These are phyloP conservation scores for Chlorokybus atmophyticus DNA, from an alignment of 139 green algal genomes.

Conservation along the genomic window DNA sequence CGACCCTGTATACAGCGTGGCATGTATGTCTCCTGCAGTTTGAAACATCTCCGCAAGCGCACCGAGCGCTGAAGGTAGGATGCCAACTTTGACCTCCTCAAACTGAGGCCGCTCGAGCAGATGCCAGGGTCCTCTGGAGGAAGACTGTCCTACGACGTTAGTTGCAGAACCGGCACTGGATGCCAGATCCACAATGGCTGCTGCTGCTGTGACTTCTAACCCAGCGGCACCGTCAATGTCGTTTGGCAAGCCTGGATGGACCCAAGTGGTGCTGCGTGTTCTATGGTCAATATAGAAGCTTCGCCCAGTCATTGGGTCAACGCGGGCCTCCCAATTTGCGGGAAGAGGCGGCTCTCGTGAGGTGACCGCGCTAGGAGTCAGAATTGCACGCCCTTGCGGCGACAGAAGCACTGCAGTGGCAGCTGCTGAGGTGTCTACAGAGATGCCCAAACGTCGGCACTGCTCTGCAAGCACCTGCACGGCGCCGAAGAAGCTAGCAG, in stretches of 20 bases:
- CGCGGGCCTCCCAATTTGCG: conserved; percentile 73
- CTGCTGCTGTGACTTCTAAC: conserved; percentile 4
- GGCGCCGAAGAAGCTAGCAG: conserved; percentile 80
- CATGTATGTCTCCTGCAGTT: conserved; percentile 83
- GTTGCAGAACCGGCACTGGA: too few species aligned
- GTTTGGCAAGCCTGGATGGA: conserved; percentile 25
- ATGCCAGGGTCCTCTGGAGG: too few species aligned
- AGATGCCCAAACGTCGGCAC: conserved; percentile 11
- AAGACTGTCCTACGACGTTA: background rate
- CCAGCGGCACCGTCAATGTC: too few species aligned
- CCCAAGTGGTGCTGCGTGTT: conserved; percentile 71
- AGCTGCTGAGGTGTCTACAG: conserved; percentile 15
- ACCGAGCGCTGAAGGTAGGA: conserved; percentile 35
- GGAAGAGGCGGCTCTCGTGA: conserved; percentile 23
- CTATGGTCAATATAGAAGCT: conserved; percentile 94
- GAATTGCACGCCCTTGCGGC: too few species aligned
- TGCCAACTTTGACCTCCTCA: conserved; percentile 16
- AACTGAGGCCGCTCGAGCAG: conserved; percentile 20
- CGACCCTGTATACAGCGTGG: conserved; percentile 77
- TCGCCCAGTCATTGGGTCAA: conserved; percentile 53
- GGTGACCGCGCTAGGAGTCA: too few species aligned
- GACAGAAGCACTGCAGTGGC: too few species aligned
- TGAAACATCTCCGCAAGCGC: conserved; percentile 65
- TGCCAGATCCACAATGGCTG: too few species aligned
- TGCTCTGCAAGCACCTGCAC: conserved; percentile 51